These are phyloP conservation scores for Claviceps lovelessii DNA, from an alignment of 2,329 filamentous ascomycete genomes.

Conservation along the genomic window DNA sequence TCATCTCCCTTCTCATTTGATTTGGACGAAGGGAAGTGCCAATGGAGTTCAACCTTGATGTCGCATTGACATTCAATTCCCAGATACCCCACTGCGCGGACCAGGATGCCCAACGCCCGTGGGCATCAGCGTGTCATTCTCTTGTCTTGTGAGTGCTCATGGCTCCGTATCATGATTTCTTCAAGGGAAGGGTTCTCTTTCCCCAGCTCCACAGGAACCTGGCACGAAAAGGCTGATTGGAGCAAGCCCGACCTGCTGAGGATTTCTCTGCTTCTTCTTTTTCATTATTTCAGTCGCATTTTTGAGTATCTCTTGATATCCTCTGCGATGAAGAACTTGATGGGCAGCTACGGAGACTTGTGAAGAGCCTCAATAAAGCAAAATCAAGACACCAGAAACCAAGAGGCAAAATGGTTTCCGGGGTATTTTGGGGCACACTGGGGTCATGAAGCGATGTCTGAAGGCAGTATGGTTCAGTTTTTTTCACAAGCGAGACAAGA, in stretches of 20 bases:
- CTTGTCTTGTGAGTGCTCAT: not conserved
- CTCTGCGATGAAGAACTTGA: not conserved
- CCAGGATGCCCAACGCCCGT: constrained; percentile 3
- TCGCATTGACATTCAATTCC: not conserved
- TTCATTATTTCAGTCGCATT: not conserved
- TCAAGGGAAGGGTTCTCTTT: not conserved
- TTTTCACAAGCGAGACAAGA: not conserved
- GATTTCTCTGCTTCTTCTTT: not conserved
- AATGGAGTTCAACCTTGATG: not conserved
- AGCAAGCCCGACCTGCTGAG: not conserved
- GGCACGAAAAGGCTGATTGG: not conserved
- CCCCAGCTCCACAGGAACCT: not conserved
- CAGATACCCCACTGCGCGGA: not conserved
- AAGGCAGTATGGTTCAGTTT: too few species aligned
- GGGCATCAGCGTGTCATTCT: constrained; percentile 3
- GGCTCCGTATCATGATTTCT: not conserved
- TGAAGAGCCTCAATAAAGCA: not conserved
- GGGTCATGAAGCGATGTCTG: too few species aligned
- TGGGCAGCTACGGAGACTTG: not conserved
- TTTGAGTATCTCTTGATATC: not conserved
- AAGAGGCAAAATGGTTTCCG: not conserved
- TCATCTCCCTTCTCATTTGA: not conserved
- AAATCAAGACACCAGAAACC: not conserved
- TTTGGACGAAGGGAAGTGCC: not conserved
- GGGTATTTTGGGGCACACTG: not conserved